Evolutionary conservation across 2,329 filamentous ascomycete species (phyloP), one percentile per base, ranked within the genome.

Genomic region (Hirsutella rhossiliensis): DNA sequence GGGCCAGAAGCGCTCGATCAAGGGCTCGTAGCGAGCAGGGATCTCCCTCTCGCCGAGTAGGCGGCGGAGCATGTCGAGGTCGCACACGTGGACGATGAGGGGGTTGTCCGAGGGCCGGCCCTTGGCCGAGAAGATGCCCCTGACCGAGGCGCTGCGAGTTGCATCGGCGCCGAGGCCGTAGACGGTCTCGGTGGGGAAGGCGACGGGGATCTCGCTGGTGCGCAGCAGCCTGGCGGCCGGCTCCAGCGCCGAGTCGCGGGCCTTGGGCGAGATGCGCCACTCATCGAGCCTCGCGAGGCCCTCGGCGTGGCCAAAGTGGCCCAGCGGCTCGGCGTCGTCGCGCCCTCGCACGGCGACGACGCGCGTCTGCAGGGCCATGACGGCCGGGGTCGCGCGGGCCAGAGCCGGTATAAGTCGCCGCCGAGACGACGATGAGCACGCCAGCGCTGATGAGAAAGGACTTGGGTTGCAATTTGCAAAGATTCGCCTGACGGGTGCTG

Each of bases 161-260:
- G 92, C 92, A 66, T 97, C 92, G 13, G 92, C 92, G n/a, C 88
- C 92, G 8, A 98, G 74, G 0, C 92, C 92, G 60, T 98, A 98
- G 1, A 98, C 92, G 0, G 92, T 98, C 66, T 98, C 92, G 0
- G 92, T 98, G 1, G 92, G 92, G 59, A 98, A 98, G 1, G 87
- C 92, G 40, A 98, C 87, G 5, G 92, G 92, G 4, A 75, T 74
- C 57, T 86, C 74, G 42, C 74, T 80, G 17, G 71, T 70, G 42
- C 70, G 75, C 31, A 95, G 68, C 50, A 80, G 72, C 12, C 71
- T 59, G 3, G 85, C 87, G 1, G 87, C 87, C 44, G 78, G 67
- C 46, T 68, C 64, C 32, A 94, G 70, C 23, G 63, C 59, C 2
- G 52, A 54, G 34, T 69, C 47, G 7, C 53, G 49, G 7, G 61